Percentiles rank a stretch among this genome's conserved stretches.
Evolutionary conservation across 306 rosid species (phyloP).

Genomic region (Castanospermum australe): DNA sequence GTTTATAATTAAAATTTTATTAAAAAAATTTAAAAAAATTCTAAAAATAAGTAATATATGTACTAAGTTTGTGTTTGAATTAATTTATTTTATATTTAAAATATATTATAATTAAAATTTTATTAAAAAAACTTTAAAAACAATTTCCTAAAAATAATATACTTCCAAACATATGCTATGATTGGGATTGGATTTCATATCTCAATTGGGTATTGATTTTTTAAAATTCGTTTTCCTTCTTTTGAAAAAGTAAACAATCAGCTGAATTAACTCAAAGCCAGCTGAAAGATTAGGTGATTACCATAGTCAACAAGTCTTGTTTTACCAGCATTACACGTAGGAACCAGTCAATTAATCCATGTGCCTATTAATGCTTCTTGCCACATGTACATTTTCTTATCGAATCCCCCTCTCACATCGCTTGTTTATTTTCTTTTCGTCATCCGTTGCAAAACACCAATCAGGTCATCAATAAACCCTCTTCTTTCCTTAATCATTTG

Average conservation of each 20-base stretch:
- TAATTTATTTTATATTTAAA: too few species aligned
- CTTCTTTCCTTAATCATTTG: constrained; percentile 33
- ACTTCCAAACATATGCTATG: too few species aligned
- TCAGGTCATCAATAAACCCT: too few species aligned
- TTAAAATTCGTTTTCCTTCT: background rate
- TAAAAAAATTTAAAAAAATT: too few species aligned
- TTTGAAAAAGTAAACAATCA: background rate
- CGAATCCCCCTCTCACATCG: constrained; percentile 23
- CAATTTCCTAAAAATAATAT: too few species aligned
- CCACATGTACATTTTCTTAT: constrained; percentile 22
- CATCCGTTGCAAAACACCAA: too few species aligned
- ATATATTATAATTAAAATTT: too few species aligned
- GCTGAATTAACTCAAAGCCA: constrained; percentile 10
- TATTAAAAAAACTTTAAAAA: too few species aligned
- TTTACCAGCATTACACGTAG: background rate
- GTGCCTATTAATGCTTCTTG: constrained; percentile 23
- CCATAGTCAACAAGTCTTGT: constrained; percentile 14
- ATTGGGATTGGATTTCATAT: background rate
- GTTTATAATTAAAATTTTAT: too few species aligned
- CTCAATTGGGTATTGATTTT: background rate
- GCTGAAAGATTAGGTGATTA: background rate
- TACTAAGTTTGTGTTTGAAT: too few species aligned
- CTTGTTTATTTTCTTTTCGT: constrained; percentile 4
- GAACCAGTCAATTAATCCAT: constrained; percentile 28
- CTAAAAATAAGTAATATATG: too few species aligned